Percentiles rank a stretch among this genome's conserved stretches.
Conservation (phyloP, 139 green algal species). For the Asterochloris sp. region DNA sequence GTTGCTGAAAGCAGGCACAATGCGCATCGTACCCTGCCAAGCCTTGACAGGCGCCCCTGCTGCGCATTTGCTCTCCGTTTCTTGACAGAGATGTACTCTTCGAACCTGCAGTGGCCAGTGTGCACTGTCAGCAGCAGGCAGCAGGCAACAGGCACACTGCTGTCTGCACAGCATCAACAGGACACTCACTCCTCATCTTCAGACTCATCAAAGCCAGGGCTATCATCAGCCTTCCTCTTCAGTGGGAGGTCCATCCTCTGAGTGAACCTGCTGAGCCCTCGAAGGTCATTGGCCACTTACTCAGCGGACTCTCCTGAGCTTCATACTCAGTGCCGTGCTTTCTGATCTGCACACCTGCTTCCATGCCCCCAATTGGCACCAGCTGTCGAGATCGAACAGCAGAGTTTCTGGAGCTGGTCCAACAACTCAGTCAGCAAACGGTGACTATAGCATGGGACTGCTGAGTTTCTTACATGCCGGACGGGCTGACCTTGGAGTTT, state of each 20-base stretch:
- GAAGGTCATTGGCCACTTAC: too few species aligned
- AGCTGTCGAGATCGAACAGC: constrained; percentile 48
- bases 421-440: constrained; percentile 49
- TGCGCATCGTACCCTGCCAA: constrained; percentile 36
- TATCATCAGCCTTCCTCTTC: background rate
- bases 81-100: constrained; percentile 88
- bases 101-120: constrained; percentile 25
- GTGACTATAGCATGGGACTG: background rate
- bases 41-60: constrained; percentile 37
- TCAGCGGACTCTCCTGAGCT: too few species aligned
- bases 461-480: too few species aligned
- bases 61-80: constrained; percentile 75
- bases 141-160: too few species aligned
- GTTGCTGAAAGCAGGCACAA: too few species aligned
- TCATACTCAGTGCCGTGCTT: too few species aligned
- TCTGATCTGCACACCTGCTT: too few species aligned
- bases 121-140: too few species aligned
- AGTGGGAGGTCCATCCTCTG: too few species aligned
- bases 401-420: constrained; percentile 51
- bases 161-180: background rate
- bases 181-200: constrained; percentile 2
- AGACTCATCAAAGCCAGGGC: background rate
- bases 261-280: too few species aligned
- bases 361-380: constrained; percentile 6
- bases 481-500: too few species aligned